phyloP scores from a whole-genome alignment of 805 yeast genomes.

The Metschnikowia hibisci region DNA sequence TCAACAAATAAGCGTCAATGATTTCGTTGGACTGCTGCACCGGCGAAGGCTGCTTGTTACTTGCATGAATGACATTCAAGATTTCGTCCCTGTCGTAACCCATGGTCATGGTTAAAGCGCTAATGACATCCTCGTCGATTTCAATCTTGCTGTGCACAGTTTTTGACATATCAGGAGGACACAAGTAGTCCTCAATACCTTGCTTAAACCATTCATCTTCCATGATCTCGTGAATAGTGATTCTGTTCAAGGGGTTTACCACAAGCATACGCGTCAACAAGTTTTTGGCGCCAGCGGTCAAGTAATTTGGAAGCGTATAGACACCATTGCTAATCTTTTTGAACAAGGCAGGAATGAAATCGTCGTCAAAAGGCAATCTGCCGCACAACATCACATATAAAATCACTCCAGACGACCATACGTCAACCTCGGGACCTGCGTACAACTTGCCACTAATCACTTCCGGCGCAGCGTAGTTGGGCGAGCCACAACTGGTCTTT shows the following conservation, averaged over 20 bases:
- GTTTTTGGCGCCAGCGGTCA: slow-evolving; percentile 81
- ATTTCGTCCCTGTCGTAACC: slow-evolving; percentile 87
- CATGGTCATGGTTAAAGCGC: slow-evolving; percentile 74
- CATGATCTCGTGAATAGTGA: slow-evolving; percentile 87
- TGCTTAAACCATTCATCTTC: slow-evolving; percentile 91
- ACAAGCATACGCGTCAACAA: slow-evolving; percentile 86
- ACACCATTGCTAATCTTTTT: slow-evolving; percentile 92
- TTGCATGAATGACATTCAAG: slow-evolving; percentile 59
- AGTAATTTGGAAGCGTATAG: slow-evolving; percentile 81
- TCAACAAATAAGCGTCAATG: slow-evolving; percentile 77
- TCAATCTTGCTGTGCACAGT: slow-evolving; percentile 39
- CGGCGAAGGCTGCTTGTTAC: slow-evolving; percentile 32
- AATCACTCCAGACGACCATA: slow-evolving; percentile 96
- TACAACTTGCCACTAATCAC: slow-evolving; percentile 91
- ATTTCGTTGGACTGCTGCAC: slow-evolving; percentile 59
- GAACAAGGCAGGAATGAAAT: slow-evolving; percentile 89
- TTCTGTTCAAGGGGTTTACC: slow-evolving; percentile 90
- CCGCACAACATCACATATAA: slow-evolving; percentile 95
- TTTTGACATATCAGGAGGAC: slow-evolving; percentile 50
- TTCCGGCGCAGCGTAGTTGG: slow-evolving; percentile 97
- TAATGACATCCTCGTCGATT: slow-evolving; percentile 72
- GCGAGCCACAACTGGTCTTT: slow-evolving; percentile 94
- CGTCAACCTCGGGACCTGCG: slow-evolving; percentile 98
- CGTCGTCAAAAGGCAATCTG: slow-evolving; percentile 93
- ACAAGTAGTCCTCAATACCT: slow-evolving; percentile 73